phyloP scores from a whole-genome alignment of 2,329 filamentous ascomycete species.

The Chrysoporthe puriensis region DNA sequence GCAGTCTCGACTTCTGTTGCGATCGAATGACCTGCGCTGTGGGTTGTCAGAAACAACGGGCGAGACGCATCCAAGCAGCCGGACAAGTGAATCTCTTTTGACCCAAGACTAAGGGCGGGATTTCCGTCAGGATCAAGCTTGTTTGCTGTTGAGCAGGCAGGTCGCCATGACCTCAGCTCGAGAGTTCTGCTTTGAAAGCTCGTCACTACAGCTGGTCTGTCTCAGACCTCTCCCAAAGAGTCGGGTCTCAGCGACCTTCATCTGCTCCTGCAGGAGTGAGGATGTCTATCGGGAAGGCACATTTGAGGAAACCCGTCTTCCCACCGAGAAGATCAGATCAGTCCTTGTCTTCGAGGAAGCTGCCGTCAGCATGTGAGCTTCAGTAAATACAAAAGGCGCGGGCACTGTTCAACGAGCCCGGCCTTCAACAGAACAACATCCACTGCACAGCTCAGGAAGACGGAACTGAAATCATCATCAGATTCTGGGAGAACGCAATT shows the following conservation, averaged over 20 bases:
- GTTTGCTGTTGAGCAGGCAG: not conserved
- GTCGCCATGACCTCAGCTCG: not conserved
- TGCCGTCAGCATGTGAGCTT: slow-evolving; percentile 11
- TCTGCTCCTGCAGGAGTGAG: not conserved
- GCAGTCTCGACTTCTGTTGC: too few relatives aligned
- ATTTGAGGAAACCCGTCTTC: not conserved
- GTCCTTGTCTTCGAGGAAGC: slow-evolving; percentile 3
- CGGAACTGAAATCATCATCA: not conserved
- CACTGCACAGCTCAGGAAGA: not conserved
- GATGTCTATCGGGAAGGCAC: slow-evolving; percentile 21
- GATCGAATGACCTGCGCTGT: too few relatives aligned
- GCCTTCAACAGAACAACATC: slow-evolving; percentile 1
- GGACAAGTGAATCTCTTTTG: not conserved
- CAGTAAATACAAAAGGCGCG: slow-evolving; percentile 5
- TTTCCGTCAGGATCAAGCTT: not conserved
- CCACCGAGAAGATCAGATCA: not conserved
- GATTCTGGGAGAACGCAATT: not conserved
- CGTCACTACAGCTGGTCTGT: not conserved
- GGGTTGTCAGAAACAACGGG: not conserved
- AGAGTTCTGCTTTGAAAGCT: not conserved
- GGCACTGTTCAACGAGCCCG: not conserved
- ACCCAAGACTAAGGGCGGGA: not conserved
- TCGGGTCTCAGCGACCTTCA: not conserved
- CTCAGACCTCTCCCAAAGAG: slow-evolving; percentile 16
- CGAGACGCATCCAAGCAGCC: not conserved